A percentile compares a stretch with the other conserved stretches of the same genome.
Evolutionary conservation across 805 yeast genomes (phyloP).

Genomic region (Yarrowia alimentaria): DNA sequence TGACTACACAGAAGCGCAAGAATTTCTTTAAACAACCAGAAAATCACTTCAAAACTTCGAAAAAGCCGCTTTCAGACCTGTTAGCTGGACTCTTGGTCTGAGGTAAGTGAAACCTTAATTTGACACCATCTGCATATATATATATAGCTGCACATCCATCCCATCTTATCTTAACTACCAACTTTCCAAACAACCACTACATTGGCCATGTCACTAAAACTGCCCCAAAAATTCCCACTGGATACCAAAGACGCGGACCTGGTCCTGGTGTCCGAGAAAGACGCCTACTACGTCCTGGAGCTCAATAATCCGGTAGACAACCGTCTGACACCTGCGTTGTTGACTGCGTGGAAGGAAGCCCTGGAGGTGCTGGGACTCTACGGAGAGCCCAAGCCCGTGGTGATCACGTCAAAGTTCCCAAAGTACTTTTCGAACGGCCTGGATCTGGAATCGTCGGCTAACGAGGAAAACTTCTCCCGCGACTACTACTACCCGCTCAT

Average conservation of each 20-base stretch:
- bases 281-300: slow-evolving; percentile 38
- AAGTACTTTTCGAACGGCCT: slow-evolving; percentile 45
- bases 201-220: background rate
- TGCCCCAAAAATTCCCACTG: slow-evolving; percentile 7
- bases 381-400: slow-evolving; percentile 38
- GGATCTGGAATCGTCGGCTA: slow-evolving; percentile 40
- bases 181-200: background rate
- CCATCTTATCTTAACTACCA: no score
- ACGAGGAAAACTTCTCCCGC: slow-evolving; percentile 39
- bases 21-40: no score
- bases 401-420: slow-evolving; percentile 40
- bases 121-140: no score
- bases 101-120: no score
- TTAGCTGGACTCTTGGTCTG: no score
- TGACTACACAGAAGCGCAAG: no score
- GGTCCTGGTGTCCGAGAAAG: slow-evolving; percentile 1
- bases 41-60: no score
- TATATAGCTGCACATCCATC: no score
- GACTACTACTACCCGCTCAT: slow-evolving; percentile 38
- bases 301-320: slow-evolving; percentile 41
- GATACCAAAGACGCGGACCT: background rate
- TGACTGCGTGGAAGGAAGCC: slow-evolving; percentile 40
- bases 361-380: slow-evolving; percentile 37
- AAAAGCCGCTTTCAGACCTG: no score
- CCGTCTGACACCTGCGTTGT: slow-evolving; percentile 39